These are phyloP conservation scores for Gryganskiella cystojenkinii DNA, from an alignment of 192 early-diverging fungal species.

Conservation along the genomic window DNA sequence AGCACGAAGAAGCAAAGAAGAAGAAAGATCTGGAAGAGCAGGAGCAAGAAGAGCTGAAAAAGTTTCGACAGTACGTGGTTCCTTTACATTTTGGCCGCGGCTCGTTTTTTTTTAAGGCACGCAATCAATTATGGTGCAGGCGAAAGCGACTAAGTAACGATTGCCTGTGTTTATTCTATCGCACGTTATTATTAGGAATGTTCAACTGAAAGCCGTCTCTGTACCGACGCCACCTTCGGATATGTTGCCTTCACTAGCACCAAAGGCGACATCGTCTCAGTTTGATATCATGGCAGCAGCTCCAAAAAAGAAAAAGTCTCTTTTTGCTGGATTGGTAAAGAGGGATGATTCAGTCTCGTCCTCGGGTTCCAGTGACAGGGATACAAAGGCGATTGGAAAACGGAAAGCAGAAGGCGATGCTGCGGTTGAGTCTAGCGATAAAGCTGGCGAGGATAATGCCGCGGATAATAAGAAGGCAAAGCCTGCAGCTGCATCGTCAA, in stretches of 20 bases:
- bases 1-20: slow-evolving; percentile 58
- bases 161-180: not conserved
- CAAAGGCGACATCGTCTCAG: slow-evolving; percentile 11
- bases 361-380: not conserved
- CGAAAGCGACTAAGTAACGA: not conserved
- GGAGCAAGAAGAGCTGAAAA: slow-evolving; percentile 58
- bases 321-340: slow-evolving; percentile 42
- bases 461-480: slow-evolving; percentile 25
- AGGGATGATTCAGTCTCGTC: slow-evolving; percentile 6
- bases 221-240: not conserved
- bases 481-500: not conserved
- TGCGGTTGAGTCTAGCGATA: not conserved
- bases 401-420: slow-evolving; percentile 16
- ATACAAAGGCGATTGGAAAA: slow-evolving; percentile 3
- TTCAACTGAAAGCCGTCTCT: slow-evolving; percentile 8
- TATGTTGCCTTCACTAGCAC: not conserved
- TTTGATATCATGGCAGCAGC: not conserved
- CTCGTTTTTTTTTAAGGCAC: not conserved
- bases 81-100: not conserved
- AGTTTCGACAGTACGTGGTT: slow-evolving; percentile 59
- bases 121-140: not conserved
- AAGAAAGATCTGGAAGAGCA: slow-evolving; percentile 54
- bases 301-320: slow-evolving; percentile 11
- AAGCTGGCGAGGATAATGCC: not conserved
- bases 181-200: slow-evolving; percentile 10